Evolutionary conservation across 768 basidiomycete species (phyloP), one percentile per base, ranked within the genome.

Genomic region (Sporobolomyces pararoseus): DNA sequence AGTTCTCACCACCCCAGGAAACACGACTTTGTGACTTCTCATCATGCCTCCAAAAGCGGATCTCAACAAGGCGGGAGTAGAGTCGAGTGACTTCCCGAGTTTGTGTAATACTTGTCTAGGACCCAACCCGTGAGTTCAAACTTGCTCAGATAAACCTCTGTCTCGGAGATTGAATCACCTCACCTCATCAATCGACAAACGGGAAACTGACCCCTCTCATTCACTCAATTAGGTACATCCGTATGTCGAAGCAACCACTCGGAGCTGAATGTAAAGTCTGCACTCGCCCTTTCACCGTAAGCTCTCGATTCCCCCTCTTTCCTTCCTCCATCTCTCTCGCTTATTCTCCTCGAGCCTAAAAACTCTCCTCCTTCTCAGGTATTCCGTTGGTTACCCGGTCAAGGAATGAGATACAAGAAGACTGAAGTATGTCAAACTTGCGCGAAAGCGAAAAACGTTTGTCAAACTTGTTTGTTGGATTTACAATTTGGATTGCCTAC

Each of bases 161-260:
- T 39, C 55, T 42, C 55, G 37, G 17, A 7, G 29, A 19, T 6
- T 54, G 25, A 34, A 21, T 12, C 32, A 7, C 31, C 5, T 19
- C 7, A 17, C 12, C 32, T 14, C 19, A 5, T 21, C 10, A 42
- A 42, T 42, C 39, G n/a, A n/a, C 51, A 10, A 32, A 29, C 51
- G 5, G 10, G 17, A 10, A 4, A 52, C 51, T 32, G 27, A 5
- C 25, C 7, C 49, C 29, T 10, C 35, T 27, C 55, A 4, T 16
- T 27, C 17, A n/a, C 14, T 6, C 19, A 91, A 94, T 91, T 81
- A 90, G 93, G 0, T 99, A 95, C 81, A 85, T 95, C 61, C 86
- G 91, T 73, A 98, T 97, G 95, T 91, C 91, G 9, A 98, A 97
- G 81, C 96, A 98, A 84, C 89, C 93, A 78, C 95, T 89, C 72